phyloP scores from a whole-genome alignment of 345 rosid genomes.

The Tarenaya hassleriana region DNA sequence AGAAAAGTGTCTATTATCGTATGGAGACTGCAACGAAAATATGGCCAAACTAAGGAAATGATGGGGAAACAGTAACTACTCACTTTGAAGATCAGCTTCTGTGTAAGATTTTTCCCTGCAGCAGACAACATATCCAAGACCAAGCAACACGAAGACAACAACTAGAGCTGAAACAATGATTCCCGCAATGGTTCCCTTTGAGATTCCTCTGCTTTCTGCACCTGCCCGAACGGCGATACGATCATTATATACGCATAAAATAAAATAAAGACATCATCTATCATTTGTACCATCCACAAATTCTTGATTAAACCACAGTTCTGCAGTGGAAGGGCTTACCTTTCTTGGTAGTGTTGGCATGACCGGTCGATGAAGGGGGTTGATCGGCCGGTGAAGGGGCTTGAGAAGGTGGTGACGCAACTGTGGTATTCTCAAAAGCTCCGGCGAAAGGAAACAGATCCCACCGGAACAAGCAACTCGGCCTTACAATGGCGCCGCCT shows the following conservation, averaged over 20 bases:
- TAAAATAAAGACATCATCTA: background rate
- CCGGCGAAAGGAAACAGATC: conserved; percentile 31
- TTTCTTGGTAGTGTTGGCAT: background rate
- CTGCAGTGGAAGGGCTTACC: conserved; percentile 2
- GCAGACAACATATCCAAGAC: conserved; percentile 1
- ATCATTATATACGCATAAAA: background rate
- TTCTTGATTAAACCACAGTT: background rate
- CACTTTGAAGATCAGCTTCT: conserved; percentile 1
- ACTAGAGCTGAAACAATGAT: background rate
- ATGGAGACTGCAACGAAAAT: conserved; percentile 13
- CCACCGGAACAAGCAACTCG: conserved; percentile 38
- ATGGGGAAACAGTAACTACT: background rate
- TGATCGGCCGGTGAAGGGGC: background rate
- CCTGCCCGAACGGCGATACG: background rate
- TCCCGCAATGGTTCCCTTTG: background rate
- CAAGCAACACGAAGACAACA: conserved; percentile 4
- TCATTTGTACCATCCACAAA: background rate
- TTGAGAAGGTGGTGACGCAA: background rate
- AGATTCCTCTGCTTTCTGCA: conserved; percentile 16
- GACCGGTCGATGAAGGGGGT: too few species aligned
- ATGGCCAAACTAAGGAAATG: background rate
- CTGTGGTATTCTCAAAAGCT: conserved; percentile 18
- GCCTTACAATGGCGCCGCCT: conserved; percentile 28
- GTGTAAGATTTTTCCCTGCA: background rate
- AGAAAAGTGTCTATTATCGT: background rate